These are phyloP conservation scores for Eucommia ulmoides DNA, from an alignment of 257 asterid species.

Conservation along the genomic window DNA sequence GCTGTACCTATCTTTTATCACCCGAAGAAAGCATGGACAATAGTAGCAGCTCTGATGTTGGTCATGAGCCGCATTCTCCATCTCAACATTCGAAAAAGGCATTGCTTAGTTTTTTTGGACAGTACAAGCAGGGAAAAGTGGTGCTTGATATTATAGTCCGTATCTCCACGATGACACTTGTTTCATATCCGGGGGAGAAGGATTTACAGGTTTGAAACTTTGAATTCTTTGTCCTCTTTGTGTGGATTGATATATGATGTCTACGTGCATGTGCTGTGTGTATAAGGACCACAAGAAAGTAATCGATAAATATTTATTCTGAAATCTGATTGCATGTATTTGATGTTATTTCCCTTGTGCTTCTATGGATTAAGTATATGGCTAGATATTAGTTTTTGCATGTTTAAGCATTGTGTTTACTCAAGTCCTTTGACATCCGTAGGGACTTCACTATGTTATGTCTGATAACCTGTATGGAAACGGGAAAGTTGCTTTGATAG, in stretches of 20 bases:
- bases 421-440: background rate
- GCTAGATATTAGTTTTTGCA: background rate
- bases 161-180: conserved; percentile 51
- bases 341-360: too few relatives aligned
- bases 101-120: conserved; percentile 58
- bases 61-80: conserved; percentile 15
- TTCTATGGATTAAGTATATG: too few relatives aligned
- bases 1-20: conserved; percentile 74
- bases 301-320: too few relatives aligned
- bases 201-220: conserved; percentile 69
- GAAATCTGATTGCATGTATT: too few relatives aligned
- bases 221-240: too few relatives aligned
- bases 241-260: too few relatives aligned
- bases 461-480: background rate
- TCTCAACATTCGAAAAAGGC: conserved; percentile 25
- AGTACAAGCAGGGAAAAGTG: conserved; percentile 57
- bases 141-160: conserved; percentile 76
- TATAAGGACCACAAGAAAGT: too few relatives aligned
- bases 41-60: conserved; percentile 16
- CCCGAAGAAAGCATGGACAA: conserved; percentile 34
- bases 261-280: too few relatives aligned
- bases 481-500: background rate
- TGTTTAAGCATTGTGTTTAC: background rate
- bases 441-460: background rate
- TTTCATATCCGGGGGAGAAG: conserved; percentile 94